Base-by-base conservation (phyloP, 345 rosid genomes). In the Populus alba region DNA sequence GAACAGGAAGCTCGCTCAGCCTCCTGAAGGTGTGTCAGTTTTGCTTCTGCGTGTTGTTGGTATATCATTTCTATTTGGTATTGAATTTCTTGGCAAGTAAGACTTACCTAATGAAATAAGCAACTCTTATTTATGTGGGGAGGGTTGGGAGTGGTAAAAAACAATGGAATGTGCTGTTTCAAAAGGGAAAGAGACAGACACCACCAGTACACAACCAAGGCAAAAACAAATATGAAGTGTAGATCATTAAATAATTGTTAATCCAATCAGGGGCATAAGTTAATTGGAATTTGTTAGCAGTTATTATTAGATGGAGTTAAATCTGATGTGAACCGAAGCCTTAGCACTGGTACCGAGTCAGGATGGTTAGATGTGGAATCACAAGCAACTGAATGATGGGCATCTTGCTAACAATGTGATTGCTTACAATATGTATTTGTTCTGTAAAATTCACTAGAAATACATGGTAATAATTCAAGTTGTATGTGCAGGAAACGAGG, bases 401-500 rank as follows among this genome's bases (percentile, higher is more conserved):
- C 31, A 12, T 9, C 63, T 23, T 47, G n/a, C 53, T 18, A 5
- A 13, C 33, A n/a, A 6, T 55, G 13, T 37, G 37, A 45, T 25
- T 45, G 27, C 33, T 38, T 29, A 45, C 18, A 43, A 35, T 47
- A 25, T 11, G 37, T 35, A 20, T 61, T 2, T 5, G 12, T 45
- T 3, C 9, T 61, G 6, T 49, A 27, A 35, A 15, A 63, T 63
- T 38, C 38, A 29, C 23, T 29, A 51, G 68, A 38, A 37, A 47
- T 33, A 57, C 3, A 23, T 23, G 11, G 22, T 72, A 75, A 35
- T 70, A 5, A 7, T 7, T 33, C 76, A 47, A 37, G 61, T 57
- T 81, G 47, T 59, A 63, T 84, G 61, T 82, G 70, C 91, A 95
- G 98, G 97, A 76, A 93, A 91, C 72, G 98, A 95, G 79, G 98